Percentiles rank a stretch among this genome's conserved stretches.
phyloP scores from a whole-genome alignment of 1,139 yeast genomes.

The Spencermartinsiella ligniputridi region DNA sequence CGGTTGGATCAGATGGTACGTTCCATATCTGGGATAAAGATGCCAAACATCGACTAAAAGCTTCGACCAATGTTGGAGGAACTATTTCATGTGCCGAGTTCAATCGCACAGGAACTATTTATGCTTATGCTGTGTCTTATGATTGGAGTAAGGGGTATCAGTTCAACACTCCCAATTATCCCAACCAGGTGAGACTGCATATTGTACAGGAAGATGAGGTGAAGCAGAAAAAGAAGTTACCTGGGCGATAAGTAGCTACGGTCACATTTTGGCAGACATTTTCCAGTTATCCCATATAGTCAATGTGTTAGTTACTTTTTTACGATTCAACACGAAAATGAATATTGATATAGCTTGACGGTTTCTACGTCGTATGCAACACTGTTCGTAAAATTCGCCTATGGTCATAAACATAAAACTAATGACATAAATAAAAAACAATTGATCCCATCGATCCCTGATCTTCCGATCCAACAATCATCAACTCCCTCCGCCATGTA shows the following conservation, averaged over 20 bases:
- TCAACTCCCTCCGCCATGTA: too few relatives aligned
- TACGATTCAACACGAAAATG: too few relatives aligned
- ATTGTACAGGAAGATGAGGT: constrained; percentile 83
- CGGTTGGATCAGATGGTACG: constrained; percentile 94
- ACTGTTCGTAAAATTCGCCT: too few relatives aligned
- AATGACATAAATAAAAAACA: too few relatives aligned
- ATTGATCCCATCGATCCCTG: neutral
- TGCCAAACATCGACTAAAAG: constrained; percentile 80
- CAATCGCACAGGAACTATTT: constrained; percentile 75
- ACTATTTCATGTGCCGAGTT: constrained; percentile 76
- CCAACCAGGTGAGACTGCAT: constrained; percentile 75
- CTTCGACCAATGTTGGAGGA: constrained; percentile 67
- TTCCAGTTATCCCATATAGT: neutral
- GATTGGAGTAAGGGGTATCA: constrained; percentile 91
- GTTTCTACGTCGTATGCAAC: too few relatives aligned
- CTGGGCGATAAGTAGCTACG: too few relatives aligned
- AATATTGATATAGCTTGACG: too few relatives aligned
- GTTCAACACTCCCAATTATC: constrained; percentile 70
- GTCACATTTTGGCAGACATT: neutral
- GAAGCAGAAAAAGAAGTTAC: constrained; percentile 42
- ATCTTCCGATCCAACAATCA: too few relatives aligned
- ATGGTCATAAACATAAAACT: too few relatives aligned
- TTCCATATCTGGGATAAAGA: constrained; percentile 97
- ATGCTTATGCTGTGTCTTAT: constrained; percentile 89
- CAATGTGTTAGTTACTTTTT: too few relatives aligned